phyloP scores from a whole-genome alignment of 768 basidiomycete genomes.

The Clitopilus passeckerianus region DNA sequence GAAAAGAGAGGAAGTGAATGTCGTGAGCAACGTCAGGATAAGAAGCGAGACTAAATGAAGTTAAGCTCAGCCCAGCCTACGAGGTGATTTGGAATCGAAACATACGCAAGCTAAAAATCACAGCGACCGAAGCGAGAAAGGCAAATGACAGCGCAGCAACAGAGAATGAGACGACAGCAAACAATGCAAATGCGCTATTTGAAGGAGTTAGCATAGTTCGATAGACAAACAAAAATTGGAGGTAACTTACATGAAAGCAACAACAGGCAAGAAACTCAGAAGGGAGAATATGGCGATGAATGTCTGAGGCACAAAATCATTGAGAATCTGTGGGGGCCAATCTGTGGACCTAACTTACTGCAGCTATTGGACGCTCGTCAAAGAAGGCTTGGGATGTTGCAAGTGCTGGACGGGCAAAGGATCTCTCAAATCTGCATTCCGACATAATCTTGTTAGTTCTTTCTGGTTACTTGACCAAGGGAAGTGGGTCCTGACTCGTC shows the following conservation, averaged over 20 bases:
- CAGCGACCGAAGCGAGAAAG: conserved; percentile 22
- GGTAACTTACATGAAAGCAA: conserved; percentile 32
- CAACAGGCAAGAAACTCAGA: conserved; percentile 28
- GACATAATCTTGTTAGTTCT: background rate
- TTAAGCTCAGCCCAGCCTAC: background rate
- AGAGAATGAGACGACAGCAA: conserved; percentile 23
- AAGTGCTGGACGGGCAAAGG: conserved; percentile 38
- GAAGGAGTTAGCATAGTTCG: background rate
- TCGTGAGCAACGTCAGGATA: conserved; percentile 22
- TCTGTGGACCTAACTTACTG: conserved; percentile 18
- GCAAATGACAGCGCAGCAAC: conserved; percentile 30
- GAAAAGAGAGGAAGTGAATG: conserved; percentile 26
- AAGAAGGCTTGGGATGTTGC: conserved; percentile 24
- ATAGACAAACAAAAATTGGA: background rate
- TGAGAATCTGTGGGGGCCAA: background rate
- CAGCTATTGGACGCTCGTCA: conserved; percentile 25
- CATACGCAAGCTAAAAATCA: conserved; percentile 27
- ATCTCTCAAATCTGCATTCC: conserved; percentile 32
- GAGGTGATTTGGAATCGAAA: background rate
- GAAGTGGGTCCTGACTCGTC: conserved; percentile 18
- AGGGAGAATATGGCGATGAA: conserved; percentile 33
- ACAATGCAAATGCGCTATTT: conserved; percentile 22
- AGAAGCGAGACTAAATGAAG: conserved; percentile 25
- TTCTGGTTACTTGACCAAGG: background rate
- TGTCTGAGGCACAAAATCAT: conserved; percentile 20